Percentiles rank a stretch among this genome's conserved stretches.
phyloP scores from a whole-genome alignment of 106 monocot genomes.

The Ottelia alismoides region DNA sequence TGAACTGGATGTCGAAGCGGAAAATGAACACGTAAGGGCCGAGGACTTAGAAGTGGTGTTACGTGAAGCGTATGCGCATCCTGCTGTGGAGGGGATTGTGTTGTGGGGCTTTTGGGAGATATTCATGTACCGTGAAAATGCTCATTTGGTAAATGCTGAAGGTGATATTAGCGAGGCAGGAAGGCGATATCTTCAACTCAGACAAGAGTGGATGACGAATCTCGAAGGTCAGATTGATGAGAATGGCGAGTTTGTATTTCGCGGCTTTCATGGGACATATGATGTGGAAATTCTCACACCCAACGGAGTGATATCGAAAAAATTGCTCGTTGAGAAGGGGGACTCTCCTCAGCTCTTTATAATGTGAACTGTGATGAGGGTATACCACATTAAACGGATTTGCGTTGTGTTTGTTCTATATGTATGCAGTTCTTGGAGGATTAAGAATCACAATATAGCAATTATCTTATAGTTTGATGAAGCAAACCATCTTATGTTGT shows the following conservation, averaged over 20 bases:
- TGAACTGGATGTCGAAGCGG: constrained; percentile 63
- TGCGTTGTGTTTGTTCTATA: too few species aligned
- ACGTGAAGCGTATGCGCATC: constrained; percentile 77
- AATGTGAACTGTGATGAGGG: constrained; percentile 5
- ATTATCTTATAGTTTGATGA: too few species aligned
- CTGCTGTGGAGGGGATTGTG: constrained; percentile 68
- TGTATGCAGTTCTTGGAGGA: too few species aligned
- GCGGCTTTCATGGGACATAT: constrained; percentile 70
- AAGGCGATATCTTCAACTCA: constrained; percentile 54
- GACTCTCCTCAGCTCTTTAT: constrained; percentile 26
- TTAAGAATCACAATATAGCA: too few species aligned
- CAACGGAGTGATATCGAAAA: constrained; percentile 14
- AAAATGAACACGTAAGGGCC: constrained; percentile 63
- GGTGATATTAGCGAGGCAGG: constrained; percentile 78
- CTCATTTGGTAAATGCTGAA: constrained; percentile 75
- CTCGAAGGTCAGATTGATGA: constrained; percentile 31
- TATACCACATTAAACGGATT: background rate
- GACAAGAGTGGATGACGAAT: constrained; percentile 59
- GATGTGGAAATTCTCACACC: constrained; percentile 41
- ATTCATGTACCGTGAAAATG: constrained; percentile 56
- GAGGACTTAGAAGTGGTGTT: constrained; percentile 86
- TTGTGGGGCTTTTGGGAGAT: constrained; percentile 91
- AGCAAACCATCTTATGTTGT: too few species aligned
- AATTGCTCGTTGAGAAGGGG: constrained; percentile 63
- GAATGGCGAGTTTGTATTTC: constrained; percentile 45